Evolutionary conservation across 805 yeast species (phyloP), one percentile per base, ranked within the genome.

Genomic region (Metschnikowia gelsemii): DNA sequence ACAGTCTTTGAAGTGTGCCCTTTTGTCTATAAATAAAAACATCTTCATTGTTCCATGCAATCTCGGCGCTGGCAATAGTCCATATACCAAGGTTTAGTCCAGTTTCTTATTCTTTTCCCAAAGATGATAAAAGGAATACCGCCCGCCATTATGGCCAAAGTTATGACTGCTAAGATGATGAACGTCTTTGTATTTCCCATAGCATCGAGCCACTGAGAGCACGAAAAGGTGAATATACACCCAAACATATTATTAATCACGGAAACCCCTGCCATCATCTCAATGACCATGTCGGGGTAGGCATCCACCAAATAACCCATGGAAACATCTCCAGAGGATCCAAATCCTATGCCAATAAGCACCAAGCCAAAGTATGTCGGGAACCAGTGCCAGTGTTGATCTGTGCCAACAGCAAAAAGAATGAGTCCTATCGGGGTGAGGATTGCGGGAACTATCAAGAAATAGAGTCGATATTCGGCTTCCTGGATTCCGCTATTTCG

Each of bases 301-400:
- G 80, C 68, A 49, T 79, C 84, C 84, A 81, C 80, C 46, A 79
- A 64, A 44, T 81, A 81, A 1, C 79, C 71, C 79, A 82, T 75
- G 26, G 84, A 80, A 38, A 80, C 77, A 57, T 83, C 88, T 56
- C 87, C 87, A 11, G 83, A 75, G 38, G 83, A 76, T 55, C 86
- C 87, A 66, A 80, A 81, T 1, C 85, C 82, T 46, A 80, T 78
- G 0, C 87, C 87, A 46, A 81, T 73, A 51, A 81, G 74, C 1
- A 80, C 87, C 28, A 82, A 62, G 0, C 84, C 85, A 20, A 78
- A 70, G 52, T 80, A 81, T 24, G 77, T 73, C 16, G 73, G 68
- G 36, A 68, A 72, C 78, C 81, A 76, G 31, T 68, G 61, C 68
- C 79, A 68, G n/a, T 57, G 56, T 34, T 72, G 68, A 32, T 73